These are phyloP conservation scores for Yarrowia sp. DNA, from an alignment of 805 yeast species.

Conservation along the genomic window DNA sequence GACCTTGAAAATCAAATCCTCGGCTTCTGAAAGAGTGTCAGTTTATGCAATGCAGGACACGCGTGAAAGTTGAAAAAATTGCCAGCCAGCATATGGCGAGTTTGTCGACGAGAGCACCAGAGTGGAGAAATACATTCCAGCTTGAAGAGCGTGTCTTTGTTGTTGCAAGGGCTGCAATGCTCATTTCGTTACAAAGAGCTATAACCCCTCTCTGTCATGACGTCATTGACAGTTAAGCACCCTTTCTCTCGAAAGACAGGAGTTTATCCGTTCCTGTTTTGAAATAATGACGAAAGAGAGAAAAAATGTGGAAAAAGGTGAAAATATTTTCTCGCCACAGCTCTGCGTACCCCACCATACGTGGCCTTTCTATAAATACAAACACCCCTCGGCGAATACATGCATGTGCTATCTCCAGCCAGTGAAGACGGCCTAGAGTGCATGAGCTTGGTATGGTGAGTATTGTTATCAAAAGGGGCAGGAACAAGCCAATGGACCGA, in stretches of 20 bases:
- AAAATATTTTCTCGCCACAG: neutral
- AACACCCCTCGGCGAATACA: neutral
- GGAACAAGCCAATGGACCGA: neutral
- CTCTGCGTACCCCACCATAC: neutral
- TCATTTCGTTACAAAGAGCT: neutral
- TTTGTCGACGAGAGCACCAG: no score
- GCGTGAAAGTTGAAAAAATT: slow-evolving; percentile 6
- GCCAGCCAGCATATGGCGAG: neutral
- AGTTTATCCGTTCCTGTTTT: neutral
- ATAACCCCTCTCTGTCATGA: slow-evolving; percentile 1
- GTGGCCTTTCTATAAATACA: neutral
- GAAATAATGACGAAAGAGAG: no score
- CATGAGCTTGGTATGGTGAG: neutral
- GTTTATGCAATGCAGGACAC: slow-evolving; percentile 4
- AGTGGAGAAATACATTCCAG: no score
- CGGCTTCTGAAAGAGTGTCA: neutral
- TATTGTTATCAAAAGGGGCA: no score
- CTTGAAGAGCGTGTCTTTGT: no score
- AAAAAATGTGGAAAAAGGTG: no score
- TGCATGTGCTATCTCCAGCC: neutral
- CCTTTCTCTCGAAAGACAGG: neutral
- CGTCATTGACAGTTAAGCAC: neutral
- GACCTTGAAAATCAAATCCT: no score
- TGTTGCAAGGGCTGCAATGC: no score
- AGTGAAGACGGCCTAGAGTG: neutral